Base-by-base conservation (phyloP, 75 land plant genomes). In the Pinus taeda region DNA sequence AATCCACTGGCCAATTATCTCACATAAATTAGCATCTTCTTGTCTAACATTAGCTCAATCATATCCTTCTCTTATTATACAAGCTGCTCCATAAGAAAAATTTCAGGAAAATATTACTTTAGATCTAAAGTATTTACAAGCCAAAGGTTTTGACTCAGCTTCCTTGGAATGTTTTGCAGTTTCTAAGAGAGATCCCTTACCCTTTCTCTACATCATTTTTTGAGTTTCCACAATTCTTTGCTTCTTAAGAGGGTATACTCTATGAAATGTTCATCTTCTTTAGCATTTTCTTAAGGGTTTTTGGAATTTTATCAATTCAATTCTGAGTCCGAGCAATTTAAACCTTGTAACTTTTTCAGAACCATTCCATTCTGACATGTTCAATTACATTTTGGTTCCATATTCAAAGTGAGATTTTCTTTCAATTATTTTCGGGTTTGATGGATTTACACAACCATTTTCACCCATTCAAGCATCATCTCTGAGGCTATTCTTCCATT, bases 1-100 rank as follows among this genome's bases (percentile, higher is more conserved):
- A 94, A 92, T 3, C 97, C 97, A 73, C 92, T 91, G 5, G 92
- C 92, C 61, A 94, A 78, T 76, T 94, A 94, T 8, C 92, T 81
- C 7, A 94, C 97, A 0, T 92, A 90, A 91, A 90, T 88, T 7
- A 91, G 83, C 3, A 85, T 87, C 60, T 94, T 94, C 55, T 82
- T 73, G 58, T 94, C 94, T 12, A 92, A 92, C 4, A 94, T 73
- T 75, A 89, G 60, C 77, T 94, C 97, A 33, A 94, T 88, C 94
- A 94, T 92, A 75, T 94, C 97, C 80, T 87, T 88, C 70, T 94
- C 97, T 64, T 90, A 91, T 56, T 75, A 82, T 26, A 90, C 89
- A 18, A 94, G 80, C 74, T 88, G 88, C 74, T 94, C 90, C 29
- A 90, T 80, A 33, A 81, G 89, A 56, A 77, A 83, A 13, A 88